These are phyloP conservation scores for Fusarium duplospermum DNA, from an alignment of 2,329 filamentous ascomycete genomes.

Conservation along the genomic window DNA sequence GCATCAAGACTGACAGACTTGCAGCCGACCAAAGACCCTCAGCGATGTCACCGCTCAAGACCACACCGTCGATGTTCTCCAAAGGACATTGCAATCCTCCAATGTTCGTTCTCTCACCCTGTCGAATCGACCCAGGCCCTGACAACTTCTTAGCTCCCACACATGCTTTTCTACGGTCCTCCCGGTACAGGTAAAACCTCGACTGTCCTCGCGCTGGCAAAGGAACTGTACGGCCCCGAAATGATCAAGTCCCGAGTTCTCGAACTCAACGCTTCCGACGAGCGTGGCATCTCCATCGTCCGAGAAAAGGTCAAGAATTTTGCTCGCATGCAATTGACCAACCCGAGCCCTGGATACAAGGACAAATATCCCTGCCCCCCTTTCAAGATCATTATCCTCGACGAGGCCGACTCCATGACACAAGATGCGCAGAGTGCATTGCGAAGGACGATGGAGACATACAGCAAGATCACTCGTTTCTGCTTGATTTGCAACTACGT, in stretches of 20 bases:
- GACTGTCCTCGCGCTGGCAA: conserved; percentile 95
- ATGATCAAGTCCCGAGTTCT: conserved; percentile 95
- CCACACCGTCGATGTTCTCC: conserved; percentile 92
- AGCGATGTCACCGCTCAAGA: conserved; percentile 97
- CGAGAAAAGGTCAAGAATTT: conserved; percentile 99
- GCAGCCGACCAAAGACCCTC: conserved; percentile 90
- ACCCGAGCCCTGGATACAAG: conserved; percentile 77
- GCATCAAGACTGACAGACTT: conserved; percentile 10
- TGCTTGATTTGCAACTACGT: conserved; percentile 99
- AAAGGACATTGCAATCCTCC: conserved; percentile 91
- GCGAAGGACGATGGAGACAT: conserved; percentile 97
- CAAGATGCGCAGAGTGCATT: conserved; percentile 96
- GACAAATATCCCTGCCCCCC: conserved; percentile 89
- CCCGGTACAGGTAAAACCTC: conserved; percentile 98
- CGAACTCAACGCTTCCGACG: conserved; percentile 98
- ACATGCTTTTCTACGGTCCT: conserved; percentile 99
- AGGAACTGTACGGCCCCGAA: conserved; percentile 96
- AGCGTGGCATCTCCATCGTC: conserved; percentile 96
- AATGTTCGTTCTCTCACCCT: conserved; percentile 69
- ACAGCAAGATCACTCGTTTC: conserved; percentile 95
- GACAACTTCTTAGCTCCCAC: conserved; percentile 72
- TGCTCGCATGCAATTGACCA: conserved; percentile 91
- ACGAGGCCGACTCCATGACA: conserved; percentile 99
- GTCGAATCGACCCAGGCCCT: neutral
- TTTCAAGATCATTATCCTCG: conserved; percentile 98